phyloP scores from a whole-genome alignment of 805 yeast species.

The Candida xyloterini region DNA sequence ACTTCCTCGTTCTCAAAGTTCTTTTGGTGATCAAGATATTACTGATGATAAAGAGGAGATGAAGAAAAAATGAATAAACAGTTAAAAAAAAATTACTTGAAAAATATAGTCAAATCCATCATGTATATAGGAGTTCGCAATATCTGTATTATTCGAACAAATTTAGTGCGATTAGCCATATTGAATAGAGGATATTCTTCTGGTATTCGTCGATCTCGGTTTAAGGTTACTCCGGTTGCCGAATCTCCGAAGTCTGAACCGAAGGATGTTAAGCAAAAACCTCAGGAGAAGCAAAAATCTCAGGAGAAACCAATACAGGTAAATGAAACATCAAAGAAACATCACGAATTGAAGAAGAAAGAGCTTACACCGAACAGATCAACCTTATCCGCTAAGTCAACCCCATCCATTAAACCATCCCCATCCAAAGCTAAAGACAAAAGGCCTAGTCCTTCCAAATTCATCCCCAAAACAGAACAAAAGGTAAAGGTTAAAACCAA shows the following conservation, averaged over 20 bases:
- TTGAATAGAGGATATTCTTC: not conserved
- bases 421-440: not conserved
- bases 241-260: not conserved
- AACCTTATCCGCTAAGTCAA: no score
- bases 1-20: slow-evolving; percentile 6
- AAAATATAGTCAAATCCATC: slow-evolving; percentile 1
- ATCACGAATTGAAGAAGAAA: no score
- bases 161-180: not conserved
- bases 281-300: no score
- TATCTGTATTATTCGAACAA: not conserved
- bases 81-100: not conserved
- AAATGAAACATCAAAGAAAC: no score
- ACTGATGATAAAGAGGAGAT: not conserved
- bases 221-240: not conserved
- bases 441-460: not conserved
- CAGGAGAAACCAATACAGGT: no score
- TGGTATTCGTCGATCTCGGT: slow-evolving; percentile 8
- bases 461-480: not conserved
- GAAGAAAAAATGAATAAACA: not conserved
- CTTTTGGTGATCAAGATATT: slow-evolving; percentile 1
- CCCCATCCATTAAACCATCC: no score
- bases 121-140: slow-evolving; percentile 5
- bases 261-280: no score
- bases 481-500: slow-evolving; percentile 12
- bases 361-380: no score